Conservation (phyloP, 768 basidiomycete species). For the Mycena olivaceomarginata region DNA sequence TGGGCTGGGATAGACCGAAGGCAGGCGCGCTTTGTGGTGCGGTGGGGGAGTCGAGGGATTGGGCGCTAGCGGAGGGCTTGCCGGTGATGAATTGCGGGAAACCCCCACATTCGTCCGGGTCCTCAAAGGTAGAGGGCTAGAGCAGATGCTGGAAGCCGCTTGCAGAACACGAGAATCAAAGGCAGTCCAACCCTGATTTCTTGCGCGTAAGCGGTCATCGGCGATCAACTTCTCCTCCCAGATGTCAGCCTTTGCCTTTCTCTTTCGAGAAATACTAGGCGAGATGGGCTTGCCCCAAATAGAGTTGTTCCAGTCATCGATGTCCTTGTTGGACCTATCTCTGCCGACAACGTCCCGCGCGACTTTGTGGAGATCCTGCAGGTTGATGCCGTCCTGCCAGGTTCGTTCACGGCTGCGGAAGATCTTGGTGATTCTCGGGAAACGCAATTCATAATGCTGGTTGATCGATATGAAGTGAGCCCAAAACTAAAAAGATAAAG, state of each 20-base stretch:
- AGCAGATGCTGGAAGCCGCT: neutral
- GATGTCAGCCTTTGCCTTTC: slow-evolving; percentile 58
- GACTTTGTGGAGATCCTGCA: slow-evolving; percentile 71
- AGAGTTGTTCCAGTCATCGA: slow-evolving; percentile 63
- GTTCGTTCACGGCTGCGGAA: slow-evolving; percentile 76
- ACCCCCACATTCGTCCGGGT: slow-evolving; percentile 27
- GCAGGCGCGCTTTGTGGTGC: neutral
- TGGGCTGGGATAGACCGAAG: slow-evolving; percentile 8
- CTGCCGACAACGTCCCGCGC: slow-evolving; percentile 74
- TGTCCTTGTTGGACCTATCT: slow-evolving; percentile 69
- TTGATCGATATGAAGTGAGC: neutral
- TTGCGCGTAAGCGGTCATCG: slow-evolving; percentile 44
- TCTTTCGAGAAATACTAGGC: slow-evolving; percentile 61
- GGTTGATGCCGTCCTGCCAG: slow-evolving; percentile 75
- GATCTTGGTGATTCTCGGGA: slow-evolving; percentile 86
- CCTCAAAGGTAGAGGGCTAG: slow-evolving; percentile 7
- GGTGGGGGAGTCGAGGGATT: neutral
- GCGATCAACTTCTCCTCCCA: slow-evolving; percentile 66
- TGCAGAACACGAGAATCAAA: slow-evolving; percentile 24
- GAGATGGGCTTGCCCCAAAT: slow-evolving; percentile 62
- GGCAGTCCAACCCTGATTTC: slow-evolving; percentile 22
- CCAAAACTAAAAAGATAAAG: slow-evolving; percentile 8
- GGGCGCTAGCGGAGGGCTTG: neutral
- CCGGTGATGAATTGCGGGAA: neutral
- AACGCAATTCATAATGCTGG: slow-evolving; percentile 90